Percentiles rank a stretch among this genome's conserved stretches.
These are phyloP conservation scores for Phytophthora fragariaefolia DNA, from an alignment of 352 stramenopile species.

Conservation along the genomic window DNA sequence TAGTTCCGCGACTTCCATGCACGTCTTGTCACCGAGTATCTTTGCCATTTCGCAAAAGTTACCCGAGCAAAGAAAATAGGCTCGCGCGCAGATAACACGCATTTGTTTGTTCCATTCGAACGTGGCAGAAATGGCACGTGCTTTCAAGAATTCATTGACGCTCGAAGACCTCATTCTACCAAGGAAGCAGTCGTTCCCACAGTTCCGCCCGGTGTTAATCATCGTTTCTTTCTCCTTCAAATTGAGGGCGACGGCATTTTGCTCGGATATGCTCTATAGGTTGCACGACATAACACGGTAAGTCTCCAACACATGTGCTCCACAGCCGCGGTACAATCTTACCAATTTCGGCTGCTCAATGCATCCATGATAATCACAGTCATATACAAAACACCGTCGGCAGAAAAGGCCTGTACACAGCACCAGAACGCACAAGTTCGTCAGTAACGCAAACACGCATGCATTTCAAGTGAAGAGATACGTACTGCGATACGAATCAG, in stretches of 20 bases:
- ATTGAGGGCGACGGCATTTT: slow-evolving; percentile 64
- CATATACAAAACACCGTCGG: slow-evolving; percentile 82
- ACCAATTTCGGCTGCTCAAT: slow-evolving; percentile 65
- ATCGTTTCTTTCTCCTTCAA: slow-evolving; percentile 46
- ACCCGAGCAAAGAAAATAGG: slow-evolving; percentile 72
- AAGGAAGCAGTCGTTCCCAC: slow-evolving; percentile 79
- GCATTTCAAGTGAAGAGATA: background rate
- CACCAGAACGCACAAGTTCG: background rate
- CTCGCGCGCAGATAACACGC: slow-evolving; percentile 59
- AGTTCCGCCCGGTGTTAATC: slow-evolving; percentile 70
- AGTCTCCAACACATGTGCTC: background rate
- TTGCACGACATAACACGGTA: slow-evolving; percentile 1
- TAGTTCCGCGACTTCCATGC: slow-evolving; percentile 75
- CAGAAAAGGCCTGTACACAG: slow-evolving; percentile 68
- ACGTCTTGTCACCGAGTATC: slow-evolving; percentile 71
- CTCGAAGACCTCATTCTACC: slow-evolving; percentile 44
- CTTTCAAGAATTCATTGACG: slow-evolving; percentile 54
- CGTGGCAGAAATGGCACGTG: slow-evolving; percentile 50
- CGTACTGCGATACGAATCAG: slow-evolving; percentile 77
- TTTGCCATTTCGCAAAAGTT: slow-evolving; percentile 84
- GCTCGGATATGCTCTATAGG: slow-evolving; percentile 57
- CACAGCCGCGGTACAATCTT: background rate
- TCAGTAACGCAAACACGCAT: too few species aligned
- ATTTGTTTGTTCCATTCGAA: slow-evolving; percentile 59
- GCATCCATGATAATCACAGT: slow-evolving; percentile 86